phyloP scores from a whole-genome alignment of 805 yeast genomes.

The Kodamaea leandrae region DNA sequence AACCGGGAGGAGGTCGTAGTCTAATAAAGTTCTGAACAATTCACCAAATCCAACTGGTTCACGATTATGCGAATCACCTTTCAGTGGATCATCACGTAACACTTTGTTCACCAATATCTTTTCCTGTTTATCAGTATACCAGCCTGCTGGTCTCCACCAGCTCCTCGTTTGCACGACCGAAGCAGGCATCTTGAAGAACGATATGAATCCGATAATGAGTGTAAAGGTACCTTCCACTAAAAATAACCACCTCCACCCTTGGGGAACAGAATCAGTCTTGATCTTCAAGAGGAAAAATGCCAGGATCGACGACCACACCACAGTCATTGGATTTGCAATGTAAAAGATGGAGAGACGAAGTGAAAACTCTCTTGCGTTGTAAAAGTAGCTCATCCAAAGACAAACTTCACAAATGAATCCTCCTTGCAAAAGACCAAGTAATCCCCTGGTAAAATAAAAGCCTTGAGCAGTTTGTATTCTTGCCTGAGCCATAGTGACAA shows the following conservation, averaged over 20 bases:
- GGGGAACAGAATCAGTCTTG: constrained; percentile 41
- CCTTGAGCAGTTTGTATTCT: constrained; percentile 22
- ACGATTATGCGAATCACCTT: constrained; percentile 64
- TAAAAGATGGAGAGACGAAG: constrained; percentile 23
- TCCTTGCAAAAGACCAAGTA: constrained; percentile 34
- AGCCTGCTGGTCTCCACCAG: constrained; percentile 17
- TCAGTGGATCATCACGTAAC: constrained; percentile 59
- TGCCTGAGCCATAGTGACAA: constrained; percentile 27
- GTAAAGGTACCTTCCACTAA: constrained; percentile 63
- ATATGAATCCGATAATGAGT: constrained; percentile 46
- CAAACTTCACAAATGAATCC: constrained; percentile 33
- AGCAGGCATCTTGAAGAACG: constrained; percentile 40
- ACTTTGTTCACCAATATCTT: constrained; percentile 57
- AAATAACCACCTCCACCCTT: constrained; percentile 68
- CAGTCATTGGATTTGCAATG: constrained; percentile 22
- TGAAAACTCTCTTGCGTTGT: constrained; percentile 30
- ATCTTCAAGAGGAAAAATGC: constrained; percentile 20
- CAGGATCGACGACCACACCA: constrained; percentile 19
- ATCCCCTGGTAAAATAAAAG: constrained; percentile 28
- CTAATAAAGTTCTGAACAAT: constrained; percentile 41
- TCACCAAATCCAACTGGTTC: constrained; percentile 45
- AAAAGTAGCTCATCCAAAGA: constrained; percentile 36
- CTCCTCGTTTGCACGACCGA: constrained; percentile 38
- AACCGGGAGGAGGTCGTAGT: constrained; percentile 21
- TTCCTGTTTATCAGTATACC: constrained; percentile 47